Evolutionary conservation across 2,329 filamentous ascomycete genomes (phyloP).

Genomic region (Diaporthe humulicola): DNA sequence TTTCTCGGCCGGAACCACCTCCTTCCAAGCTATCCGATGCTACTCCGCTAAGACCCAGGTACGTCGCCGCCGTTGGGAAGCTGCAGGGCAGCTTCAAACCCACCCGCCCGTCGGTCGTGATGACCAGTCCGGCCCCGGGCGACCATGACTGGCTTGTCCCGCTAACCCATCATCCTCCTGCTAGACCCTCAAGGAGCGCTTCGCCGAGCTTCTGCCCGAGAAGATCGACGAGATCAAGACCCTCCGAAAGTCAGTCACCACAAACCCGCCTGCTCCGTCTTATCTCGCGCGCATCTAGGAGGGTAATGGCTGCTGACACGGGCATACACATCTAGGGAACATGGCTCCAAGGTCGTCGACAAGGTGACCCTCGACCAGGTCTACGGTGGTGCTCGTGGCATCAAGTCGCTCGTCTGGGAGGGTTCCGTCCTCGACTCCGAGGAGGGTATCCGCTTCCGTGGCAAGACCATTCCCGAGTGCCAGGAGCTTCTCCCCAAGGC

Average conservation of each 20-base stretch:
- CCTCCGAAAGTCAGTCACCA: constrained; percentile 84
- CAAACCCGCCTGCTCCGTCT: constrained; percentile 38
- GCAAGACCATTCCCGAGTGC: constrained; percentile 99
- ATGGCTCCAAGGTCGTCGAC: constrained; percentile 94
- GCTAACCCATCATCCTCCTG: constrained; percentile 42
- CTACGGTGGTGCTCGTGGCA: constrained; percentile 98
- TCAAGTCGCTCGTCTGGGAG: constrained; percentile 99
- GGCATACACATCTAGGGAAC: constrained; percentile 72
- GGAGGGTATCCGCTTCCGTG: constrained; percentile 99
- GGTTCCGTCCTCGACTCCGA: constrained; percentile 97
- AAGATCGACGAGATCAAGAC: constrained; percentile 99
- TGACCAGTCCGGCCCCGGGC: background rate
- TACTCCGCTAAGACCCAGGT: constrained; percentile 96
- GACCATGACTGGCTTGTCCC: constrained; percentile 34
- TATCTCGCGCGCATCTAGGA: constrained; percentile 21
- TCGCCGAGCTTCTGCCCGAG: constrained; percentile 93
- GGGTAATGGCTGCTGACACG: constrained; percentile 45
- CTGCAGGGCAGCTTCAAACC: background rate
- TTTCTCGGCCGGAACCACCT: constrained; percentile 76
- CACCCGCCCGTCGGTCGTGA: background rate
- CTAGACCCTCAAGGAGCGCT: constrained; percentile 97
- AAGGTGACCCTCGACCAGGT: constrained; percentile 99
- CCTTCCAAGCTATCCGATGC: constrained; percentile 87
- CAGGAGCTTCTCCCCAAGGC: constrained; percentile 98
- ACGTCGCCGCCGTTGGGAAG: constrained; percentile 47